Evolutionary conservation across 306 rosid species (phyloP), one percentile per base, ranked within the genome.

Genomic region (Coriaria nepalensis): DNA sequence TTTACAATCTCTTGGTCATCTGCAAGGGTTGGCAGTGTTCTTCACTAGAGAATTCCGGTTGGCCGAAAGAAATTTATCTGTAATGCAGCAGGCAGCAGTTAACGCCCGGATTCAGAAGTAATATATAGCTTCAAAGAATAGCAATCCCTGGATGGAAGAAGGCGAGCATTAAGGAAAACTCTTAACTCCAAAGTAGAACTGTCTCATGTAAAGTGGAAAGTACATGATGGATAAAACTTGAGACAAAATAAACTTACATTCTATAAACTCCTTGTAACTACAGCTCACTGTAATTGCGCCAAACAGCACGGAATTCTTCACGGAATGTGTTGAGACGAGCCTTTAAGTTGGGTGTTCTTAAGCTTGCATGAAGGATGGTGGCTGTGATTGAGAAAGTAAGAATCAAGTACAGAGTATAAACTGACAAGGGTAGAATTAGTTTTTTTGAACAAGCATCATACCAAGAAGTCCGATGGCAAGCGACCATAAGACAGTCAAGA

Each of bases 221-320:
- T 7, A 33, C 33, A 2, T 2, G 43, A 44, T 4, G 5, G 13
- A 34, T 9, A 56, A 35, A 35, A 44, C 36, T 20, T 40, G 56
- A 46, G 52, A 49, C 56, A 49, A 52, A 53, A 46, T 63, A 57
- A 55, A 69, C 95, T 81, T 66, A 74, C 93, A 41, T 56, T 53
- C 59, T 55, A 50, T 63, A 53, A 67, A 63, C 35, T 63, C 49
- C 62, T 59, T n/a, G 35, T 20, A 68, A 68, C 77, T 84, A 90
- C 66, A 90, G 87, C 59, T 90, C 98, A 38, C 98, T 90, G 61
- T 90, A 90, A 68, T 90, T 90, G 83, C 98, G 98, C 98, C 98
- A 90, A 33, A 90, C 98, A 33, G 92, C 87, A 47, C 98, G 98
- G 52, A 90, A 90, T 69, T 90, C 98, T 70, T 90, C 98, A 15